Evolutionary conservation across 441 rosid genomes (phyloP).

Genomic region (Omphalea diandra): DNA sequence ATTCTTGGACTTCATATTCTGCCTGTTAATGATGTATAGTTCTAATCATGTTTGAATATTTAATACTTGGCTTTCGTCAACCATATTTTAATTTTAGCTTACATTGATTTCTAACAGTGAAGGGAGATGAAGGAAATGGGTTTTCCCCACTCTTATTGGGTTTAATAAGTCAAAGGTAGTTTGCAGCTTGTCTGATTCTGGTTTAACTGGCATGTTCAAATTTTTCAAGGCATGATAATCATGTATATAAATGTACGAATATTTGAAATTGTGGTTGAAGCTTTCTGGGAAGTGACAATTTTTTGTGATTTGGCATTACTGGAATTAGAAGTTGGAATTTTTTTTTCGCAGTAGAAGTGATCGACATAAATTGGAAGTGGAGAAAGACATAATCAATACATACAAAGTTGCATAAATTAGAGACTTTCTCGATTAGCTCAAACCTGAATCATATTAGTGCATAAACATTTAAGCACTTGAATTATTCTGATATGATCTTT

Average conservation of each 20-base stretch:
- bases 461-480: neutral
- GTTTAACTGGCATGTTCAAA: neutral
- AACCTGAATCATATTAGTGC: neutral
- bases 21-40: neutral
- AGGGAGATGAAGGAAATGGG: constrained; percentile 96
- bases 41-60: neutral
- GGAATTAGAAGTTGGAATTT: neutral
- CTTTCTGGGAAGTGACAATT: neutral
- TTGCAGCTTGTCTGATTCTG: constrained; percentile 20
- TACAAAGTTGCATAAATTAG: neutral
- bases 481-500: no score
- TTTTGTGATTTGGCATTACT: neutral
- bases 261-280: neutral
- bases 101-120: constrained; percentile 56
- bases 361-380: neutral
- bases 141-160: constrained; percentile 68
- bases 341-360: no score
- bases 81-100: constrained; percentile 22
- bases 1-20: neutral
- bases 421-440: neutral
- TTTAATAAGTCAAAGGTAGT: constrained; percentile 59
- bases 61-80: neutral
- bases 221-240: neutral
- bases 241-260: neutral
- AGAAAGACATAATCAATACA: neutral